phyloP scores from a whole-genome alignment of 176 grass and related monocot species.

The Hsuehochloa calcarea region DNA sequence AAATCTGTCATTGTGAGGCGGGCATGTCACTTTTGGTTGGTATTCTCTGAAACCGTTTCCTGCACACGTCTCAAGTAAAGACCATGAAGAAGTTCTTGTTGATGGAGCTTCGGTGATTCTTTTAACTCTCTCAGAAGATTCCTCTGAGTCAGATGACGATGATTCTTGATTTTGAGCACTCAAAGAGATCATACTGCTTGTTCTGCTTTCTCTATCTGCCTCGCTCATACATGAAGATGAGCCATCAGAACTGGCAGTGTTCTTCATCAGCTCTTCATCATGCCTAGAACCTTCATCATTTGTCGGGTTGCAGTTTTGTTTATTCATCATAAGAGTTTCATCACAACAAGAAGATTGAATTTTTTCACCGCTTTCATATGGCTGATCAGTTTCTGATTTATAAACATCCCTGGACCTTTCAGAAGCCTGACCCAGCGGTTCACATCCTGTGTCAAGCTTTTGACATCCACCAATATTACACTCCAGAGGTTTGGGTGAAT shows the following conservation, averaged over 20 bases:
- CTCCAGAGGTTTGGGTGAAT: conserved; percentile 33
- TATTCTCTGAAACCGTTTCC: conserved; percentile 52
- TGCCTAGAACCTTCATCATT: conserved; percentile 37
- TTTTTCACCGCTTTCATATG: conserved; percentile 10
- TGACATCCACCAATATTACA: conserved; percentile 28
- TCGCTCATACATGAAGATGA: conserved; percentile 72
- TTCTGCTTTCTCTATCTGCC: conserved; percentile 71
- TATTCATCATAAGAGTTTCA: conserved; percentile 12
- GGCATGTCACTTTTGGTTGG: conserved; percentile 41
- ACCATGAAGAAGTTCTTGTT: conserved; percentile 43
- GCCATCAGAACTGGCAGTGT: conserved; percentile 60
- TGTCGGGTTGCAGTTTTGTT: conserved; percentile 31
- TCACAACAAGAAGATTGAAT: conserved; percentile 31
- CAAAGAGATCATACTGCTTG: conserved; percentile 63
- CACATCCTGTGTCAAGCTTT: conserved; percentile 13
- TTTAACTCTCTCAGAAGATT: conserved; percentile 40
- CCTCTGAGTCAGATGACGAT: conserved; percentile 84
- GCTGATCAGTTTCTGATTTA: conserved; percentile 28
- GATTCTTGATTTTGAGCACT: conserved; percentile 66
- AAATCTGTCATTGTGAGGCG: conserved; percentile 30
- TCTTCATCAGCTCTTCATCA: conserved; percentile 43
- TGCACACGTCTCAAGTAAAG: conserved; percentile 46
- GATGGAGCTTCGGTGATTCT: conserved; percentile 29
- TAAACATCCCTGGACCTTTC: conserved; percentile 31
- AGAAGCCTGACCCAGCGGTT: conserved; percentile 36